Base-by-base conservation (phyloP, 2,329 filamentous ascomycete genomes). In the Zalaria obscura region DNA sequence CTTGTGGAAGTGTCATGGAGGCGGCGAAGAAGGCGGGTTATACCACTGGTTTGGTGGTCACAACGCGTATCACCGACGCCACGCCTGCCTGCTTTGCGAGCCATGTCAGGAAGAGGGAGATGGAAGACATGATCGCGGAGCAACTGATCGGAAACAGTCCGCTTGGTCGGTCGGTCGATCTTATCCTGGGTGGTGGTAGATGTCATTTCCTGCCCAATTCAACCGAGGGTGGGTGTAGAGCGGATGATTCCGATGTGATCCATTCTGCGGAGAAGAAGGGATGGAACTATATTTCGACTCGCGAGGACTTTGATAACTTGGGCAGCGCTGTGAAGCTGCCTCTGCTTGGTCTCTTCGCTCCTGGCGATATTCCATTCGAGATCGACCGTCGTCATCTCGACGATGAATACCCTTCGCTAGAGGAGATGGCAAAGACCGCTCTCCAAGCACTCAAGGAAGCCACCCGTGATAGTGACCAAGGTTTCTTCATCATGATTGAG, bases 401-500 rank as follows among this genome's bases (percentile, higher is more conserved):
- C 42, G 77, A 91, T 41, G 61, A 78, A 27, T 96, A 94, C 56
- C 91, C 91, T 3, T 89, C 85, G 10, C 68, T 98, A 34, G 83
- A 83, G 56, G 88, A 95, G 62, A 96, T 95, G 87, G 77, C 89
- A 5, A 72, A 73, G 50, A 85, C 84, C 10, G 89, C 91, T 1
- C 68, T 98, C 47, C 76, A 72, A 9, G 78, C 84, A 1, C 73
- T 98, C 25, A 81, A 82, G 47, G 77, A 78, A 45, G 91, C 88
- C 0, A 95, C 91, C 0, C 70, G 75, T 55, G 70, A 88, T 55
- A 86, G 76, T 47, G 86, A 96, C 35, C 78, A 93, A 61, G 91
- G 91, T 4, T 98, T 96, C 69, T 98, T 98, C 64, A 69, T 98
- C 52, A 94, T 98, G 89, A 93, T 98, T 46, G 91, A 98, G 62